These are phyloP conservation scores for Rhodofomes roseus DNA, from an alignment of 1,284 basidiomycete genomes.

Conservation along the genomic window DNA sequence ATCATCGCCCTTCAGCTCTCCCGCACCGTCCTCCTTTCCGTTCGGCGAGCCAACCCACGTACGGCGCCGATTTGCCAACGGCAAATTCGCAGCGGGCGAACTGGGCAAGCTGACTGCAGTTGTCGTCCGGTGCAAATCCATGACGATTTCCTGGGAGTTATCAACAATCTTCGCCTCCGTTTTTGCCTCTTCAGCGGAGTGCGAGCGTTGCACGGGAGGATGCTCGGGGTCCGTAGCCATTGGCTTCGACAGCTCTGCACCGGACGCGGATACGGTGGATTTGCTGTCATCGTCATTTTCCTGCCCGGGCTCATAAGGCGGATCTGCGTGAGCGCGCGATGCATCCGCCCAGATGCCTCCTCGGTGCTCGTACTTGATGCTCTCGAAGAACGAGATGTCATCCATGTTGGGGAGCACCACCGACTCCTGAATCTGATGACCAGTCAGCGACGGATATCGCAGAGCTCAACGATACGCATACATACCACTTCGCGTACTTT, in stretches of 20 bases:
- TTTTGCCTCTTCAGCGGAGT: slow-evolving; percentile 28
- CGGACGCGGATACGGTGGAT: slow-evolving; percentile 17
- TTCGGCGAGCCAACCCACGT: slow-evolving; percentile 35
- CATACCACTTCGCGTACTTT: slow-evolving; percentile 81
- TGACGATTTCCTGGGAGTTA: slow-evolving; percentile 7
- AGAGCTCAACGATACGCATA: slow-evolving; percentile 32
- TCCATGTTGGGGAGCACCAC: slow-evolving; percentile 98
- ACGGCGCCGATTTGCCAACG: slow-evolving; percentile 24
- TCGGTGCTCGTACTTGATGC: slow-evolving; percentile 56
- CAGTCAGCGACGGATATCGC: neutral
- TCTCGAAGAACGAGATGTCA: slow-evolving; percentile 95
- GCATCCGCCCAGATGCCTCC: slow-evolving; percentile 93
- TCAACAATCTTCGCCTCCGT: slow-evolving; percentile 4
- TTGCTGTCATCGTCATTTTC: slow-evolving; percentile 16
- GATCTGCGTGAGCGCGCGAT: slow-evolving; percentile 42
- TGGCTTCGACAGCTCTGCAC: slow-evolving; percentile 17
- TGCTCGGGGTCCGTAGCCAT: slow-evolving; percentile 17
- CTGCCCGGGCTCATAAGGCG: slow-evolving; percentile 11
- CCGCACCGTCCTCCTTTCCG: slow-evolving; percentile 25
- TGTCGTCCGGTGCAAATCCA: slow-evolving; percentile 16
- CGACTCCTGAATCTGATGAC: slow-evolving; percentile 81
- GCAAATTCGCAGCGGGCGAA: slow-evolving; percentile 11
- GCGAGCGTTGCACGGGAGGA: slow-evolving; percentile 24
- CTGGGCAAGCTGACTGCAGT: slow-evolving; percentile 10
- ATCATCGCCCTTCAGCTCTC: slow-evolving; percentile 15